Evolutionary conservation across 352 stramenopile genomes (phyloP), one percentile per base, ranked within the genome.

Genomic region (Lagenidium giganteum): DNA sequence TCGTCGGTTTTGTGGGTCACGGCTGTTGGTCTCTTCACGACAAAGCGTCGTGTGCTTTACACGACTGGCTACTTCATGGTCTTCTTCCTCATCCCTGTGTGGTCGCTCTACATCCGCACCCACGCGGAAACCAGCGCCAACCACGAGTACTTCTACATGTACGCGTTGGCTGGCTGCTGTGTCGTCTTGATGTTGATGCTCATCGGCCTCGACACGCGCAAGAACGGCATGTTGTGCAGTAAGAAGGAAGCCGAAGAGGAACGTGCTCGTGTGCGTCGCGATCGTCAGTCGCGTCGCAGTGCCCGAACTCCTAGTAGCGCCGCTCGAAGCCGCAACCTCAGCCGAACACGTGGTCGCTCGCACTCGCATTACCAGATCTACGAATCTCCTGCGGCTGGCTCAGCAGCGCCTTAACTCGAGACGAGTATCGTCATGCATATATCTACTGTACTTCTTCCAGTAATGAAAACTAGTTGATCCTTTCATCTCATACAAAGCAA

Each of bases 1-100:
- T 88, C 75, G 16, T 83, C 76, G 12, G 74, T 85, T 40, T 67
- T 83, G 4, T 93, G 78, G 73, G 66, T 87, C 29, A 80, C 79
- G 31, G 71, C 64, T 21, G 71, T 86, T 26, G 77, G 77, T 13
- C 54, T 93, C 12, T 93, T 93, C 54, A 64, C 56, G 28, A 87
- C 80, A 4, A 73, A 65, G 24, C 51, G 72, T 42, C 79, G 79
- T 27, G 64, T 75, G 5, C 35, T 85, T 26, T 81, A 76, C 29
- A 69, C 78, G 53, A 84, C 74, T 8, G 36, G 78, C 23, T 75
- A 80, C 44, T 92, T 87, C 44, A 67, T 74, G 52, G 21, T 89
- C n/a, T 92, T 87, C 44, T 92, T 89, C 54, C 30, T 81, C 30
- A 17, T 84, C 42, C 77, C 77, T 0, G 52, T 86, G 25, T 18